Evolutionary conservation across 2,329 filamentous ascomycete genomes (phyloP).

Genomic region (Stagonosporopsis vannaccii): DNA sequence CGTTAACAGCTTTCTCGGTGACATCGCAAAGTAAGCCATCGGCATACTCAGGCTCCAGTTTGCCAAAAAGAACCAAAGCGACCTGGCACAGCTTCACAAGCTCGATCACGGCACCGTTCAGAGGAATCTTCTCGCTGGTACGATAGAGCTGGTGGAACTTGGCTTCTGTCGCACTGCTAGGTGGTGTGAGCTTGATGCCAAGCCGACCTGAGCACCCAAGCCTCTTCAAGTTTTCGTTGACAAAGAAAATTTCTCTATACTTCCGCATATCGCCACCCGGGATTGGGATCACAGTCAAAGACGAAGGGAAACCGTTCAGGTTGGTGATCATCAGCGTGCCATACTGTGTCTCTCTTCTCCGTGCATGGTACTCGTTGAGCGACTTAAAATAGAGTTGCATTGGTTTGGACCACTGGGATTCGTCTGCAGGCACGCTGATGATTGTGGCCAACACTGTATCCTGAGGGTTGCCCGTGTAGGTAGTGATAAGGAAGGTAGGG

Average conservation of each 20-base stretch:
- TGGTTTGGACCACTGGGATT: slow-evolving; percentile 78
- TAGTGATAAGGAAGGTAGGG: slow-evolving; percentile 89
- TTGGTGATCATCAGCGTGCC: slow-evolving; percentile 95
- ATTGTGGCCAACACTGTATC: slow-evolving; percentile 82
- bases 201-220: slow-evolving; percentile 90
- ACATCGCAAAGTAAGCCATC: slow-evolving; percentile 93
- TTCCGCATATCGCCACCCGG: slow-evolving; percentile 84
- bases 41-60: slow-evolving; percentile 85
- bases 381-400: slow-evolving; percentile 86
- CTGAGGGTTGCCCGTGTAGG: slow-evolving; percentile 85
- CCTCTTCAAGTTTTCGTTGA: slow-evolving; percentile 93
- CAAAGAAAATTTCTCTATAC: slow-evolving; percentile 83
- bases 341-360: slow-evolving; percentile 79
- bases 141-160: slow-evolving; percentile 94
- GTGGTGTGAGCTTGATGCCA: slow-evolving; percentile 79
- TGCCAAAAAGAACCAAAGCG: slow-evolving; percentile 85
- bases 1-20: slow-evolving; percentile 85
- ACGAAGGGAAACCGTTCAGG: slow-evolving; percentile 88
- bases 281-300: slow-evolving; percentile 88
- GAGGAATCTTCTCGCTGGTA: slow-evolving; percentile 80
- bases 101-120: slow-evolving; percentile 82
- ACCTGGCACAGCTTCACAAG: slow-evolving; percentile 91
- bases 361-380: slow-evolving; percentile 83
- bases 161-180: slow-evolving; percentile 80
- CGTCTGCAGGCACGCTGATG: slow-evolving; percentile 80